Evolutionary conservation across 1,284 basidiomycete genomes (phyloP), one percentile per base, ranked within the genome.

Genomic region (Cryptococcus deneoformans): DNA sequence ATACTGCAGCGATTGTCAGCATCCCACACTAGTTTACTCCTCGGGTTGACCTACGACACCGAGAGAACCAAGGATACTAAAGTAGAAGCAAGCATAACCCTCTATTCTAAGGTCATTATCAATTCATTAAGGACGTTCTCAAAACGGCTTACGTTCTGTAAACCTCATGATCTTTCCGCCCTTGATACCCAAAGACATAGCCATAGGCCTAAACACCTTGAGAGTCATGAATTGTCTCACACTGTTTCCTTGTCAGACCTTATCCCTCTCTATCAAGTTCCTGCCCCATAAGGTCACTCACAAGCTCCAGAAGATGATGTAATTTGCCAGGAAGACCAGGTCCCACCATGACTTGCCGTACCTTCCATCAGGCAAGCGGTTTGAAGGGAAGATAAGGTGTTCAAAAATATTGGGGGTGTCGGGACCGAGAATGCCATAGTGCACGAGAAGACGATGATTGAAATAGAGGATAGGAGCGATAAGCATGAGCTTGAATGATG

Each of bases 301-400:
- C 76, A 93, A 91, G 1, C 92, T 95, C 80, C 90, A 99, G 66
- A 97, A 87, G 46, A 99, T 81, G 75, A 98, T 82, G 76, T 96
- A 84, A 77, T 92, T 97, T 3, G 82, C 82, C 48, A 98, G 74
- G 79, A 99, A 99, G 16, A 83, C 73, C 6, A 96, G 67, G 74
- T 99, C 96, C 66, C 83, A 77, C 67, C 85, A 87, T 16, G 86
- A 85, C 77, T 95, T 96, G 44, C 80, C 81, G 71, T 92, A 96
- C 38, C 59, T 66, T 2, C 76, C 85, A 14, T 82, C 80, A 6
- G 85, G 80, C 36, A 88, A 66, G 16, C 75, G 82, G 67, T 93
- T 81, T 6, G 90, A 89, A 54, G 94, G 82, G 69, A 90, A 86
- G 61, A 98, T 82, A 46, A 95, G 73, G 3, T 84, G 81, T 0